Evolutionary conservation across 1,284 basidiomycete species (phyloP).

Genomic region (Papiliotrema laurentii): DNA sequence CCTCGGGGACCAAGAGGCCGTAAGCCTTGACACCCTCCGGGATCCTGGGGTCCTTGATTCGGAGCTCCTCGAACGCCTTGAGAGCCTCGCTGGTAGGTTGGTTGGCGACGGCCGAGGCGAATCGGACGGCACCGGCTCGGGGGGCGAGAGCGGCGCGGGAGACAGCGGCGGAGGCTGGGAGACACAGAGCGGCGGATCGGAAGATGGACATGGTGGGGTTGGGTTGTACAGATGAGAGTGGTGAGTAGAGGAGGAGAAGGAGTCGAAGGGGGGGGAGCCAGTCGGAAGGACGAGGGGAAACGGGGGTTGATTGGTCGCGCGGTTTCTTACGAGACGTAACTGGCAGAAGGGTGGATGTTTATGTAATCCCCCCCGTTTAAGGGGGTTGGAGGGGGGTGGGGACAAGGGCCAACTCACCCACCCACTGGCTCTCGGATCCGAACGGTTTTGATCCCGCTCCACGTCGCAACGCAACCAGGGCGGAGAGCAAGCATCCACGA

Average conservation of each 20-base stretch:
- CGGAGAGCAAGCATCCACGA: not conserved
- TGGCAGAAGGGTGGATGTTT: too few species aligned
- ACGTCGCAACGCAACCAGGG: not conserved
- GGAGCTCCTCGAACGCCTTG: not conserved
- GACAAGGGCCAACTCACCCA: not conserved
- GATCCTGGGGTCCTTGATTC: conserved; percentile 2
- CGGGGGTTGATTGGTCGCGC: not conserved
- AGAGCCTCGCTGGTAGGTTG: not conserved
- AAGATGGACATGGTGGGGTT: conserved; percentile 4
- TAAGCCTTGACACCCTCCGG: conserved; percentile 1
- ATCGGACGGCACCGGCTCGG: too few species aligned
- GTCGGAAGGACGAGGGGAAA: not conserved
- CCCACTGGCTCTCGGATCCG: too few species aligned
- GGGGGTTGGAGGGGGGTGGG: too few species aligned
- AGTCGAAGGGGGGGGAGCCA: not conserved
- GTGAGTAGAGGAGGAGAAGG: not conserved
- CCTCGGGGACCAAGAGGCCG: conserved; percentile 5
- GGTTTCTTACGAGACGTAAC: too few species aligned
- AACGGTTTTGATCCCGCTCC: conserved; percentile 7
- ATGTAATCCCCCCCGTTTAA: too few species aligned
- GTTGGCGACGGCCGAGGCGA: conserved; percentile 9
- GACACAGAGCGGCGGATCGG: conserved; percentile 4
- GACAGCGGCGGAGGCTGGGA: conserved; percentile 11
- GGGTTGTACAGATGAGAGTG: conserved; percentile 1
- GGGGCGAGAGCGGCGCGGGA: conserved; percentile 13